These are phyloP conservation scores for Cyberlindnera mississippiensis DNA, from an alignment of 805 yeast genomes.

Conservation along the genomic window DNA sequence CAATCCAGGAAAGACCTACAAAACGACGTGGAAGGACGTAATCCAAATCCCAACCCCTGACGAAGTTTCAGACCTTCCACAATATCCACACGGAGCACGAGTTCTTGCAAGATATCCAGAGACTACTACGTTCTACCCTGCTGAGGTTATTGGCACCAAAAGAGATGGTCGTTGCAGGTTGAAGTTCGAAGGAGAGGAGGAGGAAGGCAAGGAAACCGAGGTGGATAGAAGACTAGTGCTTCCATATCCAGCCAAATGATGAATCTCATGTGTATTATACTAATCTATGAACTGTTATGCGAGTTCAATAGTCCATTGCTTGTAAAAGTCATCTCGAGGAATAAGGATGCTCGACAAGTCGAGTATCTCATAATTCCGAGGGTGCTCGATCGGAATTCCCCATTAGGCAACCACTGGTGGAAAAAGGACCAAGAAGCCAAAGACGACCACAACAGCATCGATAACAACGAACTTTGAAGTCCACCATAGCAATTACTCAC, in stretches of 20 bases:
- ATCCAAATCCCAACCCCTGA: constrained; percentile 61
- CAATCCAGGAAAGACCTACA: constrained; percentile 82
- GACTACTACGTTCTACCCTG: constrained; percentile 94
- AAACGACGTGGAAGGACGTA: constrained; percentile 77
- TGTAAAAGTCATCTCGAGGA: too few relatives aligned
- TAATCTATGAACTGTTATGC: too few relatives aligned
- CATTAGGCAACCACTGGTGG: too few relatives aligned
- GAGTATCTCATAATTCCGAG: too few relatives aligned
- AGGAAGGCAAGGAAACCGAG: constrained; percentile 90
- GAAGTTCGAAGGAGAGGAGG: constrained; percentile 95
- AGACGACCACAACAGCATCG: too few relatives aligned
- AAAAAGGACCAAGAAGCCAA: too few relatives aligned
- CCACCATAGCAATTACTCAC: background rate
- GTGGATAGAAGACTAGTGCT: constrained; percentile 82
- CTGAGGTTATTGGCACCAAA: constrained; percentile 77
- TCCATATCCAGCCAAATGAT: constrained; percentile 51
- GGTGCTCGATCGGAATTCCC: too few relatives aligned
- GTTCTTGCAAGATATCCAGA: constrained; percentile 96
- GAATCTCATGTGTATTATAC: background rate
- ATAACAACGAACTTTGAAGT: background rate
- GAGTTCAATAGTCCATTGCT: too few relatives aligned
- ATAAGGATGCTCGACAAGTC: too few relatives aligned
- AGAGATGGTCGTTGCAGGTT: constrained; percentile 74
- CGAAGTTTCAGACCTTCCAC: constrained; percentile 38
- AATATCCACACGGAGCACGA: constrained; percentile 70